These are phyloP conservation scores for Chrysoporthe cubensis DNA, from an alignment of 2,329 filamentous ascomycete species.

Conservation along the genomic window DNA sequence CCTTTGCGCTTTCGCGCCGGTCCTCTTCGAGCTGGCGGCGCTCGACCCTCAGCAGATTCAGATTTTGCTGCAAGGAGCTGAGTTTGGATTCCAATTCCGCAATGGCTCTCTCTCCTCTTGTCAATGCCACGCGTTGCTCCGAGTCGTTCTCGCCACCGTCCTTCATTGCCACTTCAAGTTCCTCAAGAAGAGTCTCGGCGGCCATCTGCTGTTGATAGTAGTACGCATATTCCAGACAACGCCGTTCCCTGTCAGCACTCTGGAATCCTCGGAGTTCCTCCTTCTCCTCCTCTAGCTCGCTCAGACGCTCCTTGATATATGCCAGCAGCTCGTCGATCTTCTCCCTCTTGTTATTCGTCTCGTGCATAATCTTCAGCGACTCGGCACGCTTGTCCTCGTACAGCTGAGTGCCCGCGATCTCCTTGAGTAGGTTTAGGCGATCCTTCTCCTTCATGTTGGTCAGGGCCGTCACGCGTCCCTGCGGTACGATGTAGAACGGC, in stretches of 20 bases:
- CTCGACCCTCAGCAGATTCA: constrained; percentile 84
- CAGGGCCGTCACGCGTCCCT: constrained; percentile 91
- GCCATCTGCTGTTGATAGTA: constrained; percentile 87
- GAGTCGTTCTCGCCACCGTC: constrained; percentile 85
- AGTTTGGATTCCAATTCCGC: constrained; percentile 78
- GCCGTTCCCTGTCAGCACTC: constrained; percentile 88
- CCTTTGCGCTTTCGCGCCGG: constrained; percentile 77
- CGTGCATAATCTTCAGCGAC: constrained; percentile 94
- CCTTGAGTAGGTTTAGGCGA: constrained; percentile 86
- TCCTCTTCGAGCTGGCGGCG: constrained; percentile 88
- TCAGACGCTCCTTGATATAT: constrained; percentile 88
- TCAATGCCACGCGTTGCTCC: constrained; percentile 75
- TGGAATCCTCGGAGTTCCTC: constrained; percentile 93
- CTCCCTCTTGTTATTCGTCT: constrained; percentile 90
- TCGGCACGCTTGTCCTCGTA: constrained; percentile 92
- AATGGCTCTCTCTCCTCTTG: constrained; percentile 79
- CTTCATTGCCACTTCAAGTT: constrained; percentile 80
- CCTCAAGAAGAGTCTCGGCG: constrained; percentile 76
- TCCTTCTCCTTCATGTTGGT: constrained; percentile 99
- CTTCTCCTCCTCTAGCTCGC: constrained; percentile 94
- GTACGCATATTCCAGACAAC: constrained; percentile 93
- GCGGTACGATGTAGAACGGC: constrained; percentile 98
- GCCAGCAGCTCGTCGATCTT: constrained; percentile 93
- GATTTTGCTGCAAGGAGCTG: constrained; percentile 76
- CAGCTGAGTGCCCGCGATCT: constrained; percentile 96